Evolutionary conservation across 805 yeast genomes (phyloP).

Genomic region (Candida nitratophila): DNA sequence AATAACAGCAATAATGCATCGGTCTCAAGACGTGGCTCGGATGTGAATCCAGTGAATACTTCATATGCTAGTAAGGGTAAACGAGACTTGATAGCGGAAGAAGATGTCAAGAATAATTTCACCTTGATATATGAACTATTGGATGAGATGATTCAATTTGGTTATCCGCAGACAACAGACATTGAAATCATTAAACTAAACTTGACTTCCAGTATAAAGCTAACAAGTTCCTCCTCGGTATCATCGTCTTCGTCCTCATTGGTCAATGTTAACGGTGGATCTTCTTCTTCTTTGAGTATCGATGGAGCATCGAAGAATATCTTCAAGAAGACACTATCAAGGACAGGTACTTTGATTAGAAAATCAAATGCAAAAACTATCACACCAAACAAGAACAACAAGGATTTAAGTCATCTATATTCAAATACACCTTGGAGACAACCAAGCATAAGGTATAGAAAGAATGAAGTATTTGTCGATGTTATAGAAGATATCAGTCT

Average conservation of each 20-base stretch:
- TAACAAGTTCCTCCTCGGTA: background rate
- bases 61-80: background rate
- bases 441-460: conserved; percentile 64
- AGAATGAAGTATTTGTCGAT: conserved; percentile 73
- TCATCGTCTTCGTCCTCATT: background rate
- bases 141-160: conserved; percentile 72
- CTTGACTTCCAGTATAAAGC: conserved; percentile 14
- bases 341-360: conserved; percentile 15
- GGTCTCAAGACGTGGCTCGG: background rate
- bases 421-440: conserved; percentile 46
- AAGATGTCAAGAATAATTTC: conserved; percentile 57
- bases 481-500: conserved; percentile 71
- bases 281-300: background rate
- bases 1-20: background rate
- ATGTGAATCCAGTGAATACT: background rate
- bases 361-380: background rate
- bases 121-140: conserved; percentile 65
- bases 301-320: conserved; percentile 5
- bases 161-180: conserved; percentile 69
- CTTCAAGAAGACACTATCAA: conserved; percentile 5
- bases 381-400: background rate
- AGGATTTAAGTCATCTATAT: background rate
- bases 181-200: conserved; percentile 29
- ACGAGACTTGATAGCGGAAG: conserved; percentile 26
- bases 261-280: conserved; percentile 2